These are phyloP conservation scores for Amanita brunnescens DNA, from an alignment of 768 basidiomycete species.

Conservation along the genomic window DNA sequence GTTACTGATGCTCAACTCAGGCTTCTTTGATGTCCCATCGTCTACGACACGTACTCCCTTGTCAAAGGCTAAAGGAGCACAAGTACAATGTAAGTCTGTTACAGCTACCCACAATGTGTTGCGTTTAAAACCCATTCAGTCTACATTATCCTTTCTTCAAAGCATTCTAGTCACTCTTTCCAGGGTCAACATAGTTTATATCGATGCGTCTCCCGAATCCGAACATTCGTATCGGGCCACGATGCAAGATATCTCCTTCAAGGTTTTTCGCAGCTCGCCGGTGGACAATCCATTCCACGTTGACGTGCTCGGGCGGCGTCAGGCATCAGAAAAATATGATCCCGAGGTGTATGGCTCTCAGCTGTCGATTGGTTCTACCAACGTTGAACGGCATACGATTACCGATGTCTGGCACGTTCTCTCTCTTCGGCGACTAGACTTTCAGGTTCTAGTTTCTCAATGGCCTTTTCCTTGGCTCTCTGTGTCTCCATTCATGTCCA, in stretches of 20 bases:
- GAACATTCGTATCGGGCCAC: constrained; percentile 34
- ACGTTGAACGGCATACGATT: constrained; percentile 35
- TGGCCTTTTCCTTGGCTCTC: constrained; percentile 56
- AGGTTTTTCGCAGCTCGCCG: constrained; percentile 41
- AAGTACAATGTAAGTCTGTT: constrained; percentile 28
- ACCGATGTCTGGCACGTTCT: constrained; percentile 32
- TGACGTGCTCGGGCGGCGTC: constrained; percentile 41
- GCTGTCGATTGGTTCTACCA: constrained; percentile 32
- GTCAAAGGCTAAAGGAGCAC: constrained; percentile 29
- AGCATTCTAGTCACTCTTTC: constrained; percentile 27
- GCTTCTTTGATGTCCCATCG: constrained; percentile 40
- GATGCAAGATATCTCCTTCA: constrained; percentile 31
- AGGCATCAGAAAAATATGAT: constrained; percentile 26
- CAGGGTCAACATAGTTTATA: constrained; percentile 25
- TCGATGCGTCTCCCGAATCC: constrained; percentile 33
- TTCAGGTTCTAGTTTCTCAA: constrained; percentile 40
- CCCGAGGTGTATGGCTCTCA: constrained; percentile 41
- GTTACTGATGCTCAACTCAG: constrained; percentile 18
- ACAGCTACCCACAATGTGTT: not conserved
- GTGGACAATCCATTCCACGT: constrained; percentile 35
- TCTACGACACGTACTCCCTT: constrained; percentile 25
- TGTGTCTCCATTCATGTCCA: constrained; percentile 38
- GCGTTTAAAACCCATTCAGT: constrained; percentile 22
- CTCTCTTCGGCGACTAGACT: constrained; percentile 29
- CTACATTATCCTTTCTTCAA: constrained; percentile 37